phyloP scores from a whole-genome alignment of 345 rosid species.

The Mercurialis annua region DNA sequence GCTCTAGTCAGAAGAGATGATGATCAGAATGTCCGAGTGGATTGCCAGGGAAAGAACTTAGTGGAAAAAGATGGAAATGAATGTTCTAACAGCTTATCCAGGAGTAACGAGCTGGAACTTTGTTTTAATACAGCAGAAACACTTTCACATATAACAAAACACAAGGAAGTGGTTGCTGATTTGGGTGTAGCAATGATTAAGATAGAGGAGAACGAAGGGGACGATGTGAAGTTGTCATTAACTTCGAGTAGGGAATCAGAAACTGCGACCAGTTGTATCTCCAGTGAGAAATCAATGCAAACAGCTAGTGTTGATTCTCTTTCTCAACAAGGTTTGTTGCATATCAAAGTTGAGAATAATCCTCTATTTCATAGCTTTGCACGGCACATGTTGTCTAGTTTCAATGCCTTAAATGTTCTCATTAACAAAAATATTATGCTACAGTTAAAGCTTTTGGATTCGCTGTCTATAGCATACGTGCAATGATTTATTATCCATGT shows the following conservation, averaged over 20 bases:
- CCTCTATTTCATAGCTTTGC: neutral
- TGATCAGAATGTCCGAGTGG: neutral
- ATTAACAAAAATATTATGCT: too few species aligned
- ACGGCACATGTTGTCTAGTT: neutral
- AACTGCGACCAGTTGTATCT: neutral
- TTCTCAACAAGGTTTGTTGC: conserved; percentile 5
- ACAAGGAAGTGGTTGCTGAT: neutral
- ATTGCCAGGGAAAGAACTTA: neutral
- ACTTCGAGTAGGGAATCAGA: neutral
- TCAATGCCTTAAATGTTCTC: neutral
- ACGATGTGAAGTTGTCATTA: neutral
- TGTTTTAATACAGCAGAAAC: neutral
- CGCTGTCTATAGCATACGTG: too few species aligned
- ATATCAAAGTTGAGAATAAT: neutral
- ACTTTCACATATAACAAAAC: neutral
- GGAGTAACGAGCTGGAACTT: neutral
- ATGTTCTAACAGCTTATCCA: neutral
- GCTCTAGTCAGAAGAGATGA: conserved; percentile 4
- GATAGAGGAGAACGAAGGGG: neutral
- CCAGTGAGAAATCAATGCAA: neutral
- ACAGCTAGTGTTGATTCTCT: conserved; percentile 1
- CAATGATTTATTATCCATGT: too few species aligned
- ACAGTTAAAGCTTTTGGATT: too few species aligned
- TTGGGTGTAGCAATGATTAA: neutral
- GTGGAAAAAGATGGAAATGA: neutral